Base-by-base conservation (phyloP, 2,329 filamentous ascomycete genomes). In the Drechslerella coelobrocha region DNA sequence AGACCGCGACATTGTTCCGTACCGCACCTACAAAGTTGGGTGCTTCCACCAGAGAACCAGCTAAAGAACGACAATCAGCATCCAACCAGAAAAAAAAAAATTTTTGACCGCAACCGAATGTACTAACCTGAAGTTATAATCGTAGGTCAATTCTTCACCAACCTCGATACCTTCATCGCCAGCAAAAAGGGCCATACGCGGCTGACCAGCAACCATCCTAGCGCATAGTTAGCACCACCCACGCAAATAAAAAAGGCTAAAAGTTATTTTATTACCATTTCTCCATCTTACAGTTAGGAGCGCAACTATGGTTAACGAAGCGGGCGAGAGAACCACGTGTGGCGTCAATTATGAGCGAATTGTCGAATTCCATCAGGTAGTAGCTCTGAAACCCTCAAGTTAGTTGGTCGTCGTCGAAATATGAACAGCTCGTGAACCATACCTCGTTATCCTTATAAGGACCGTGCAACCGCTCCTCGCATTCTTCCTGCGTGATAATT, bases 321-420 rank as follows among this genome's bases (percentile, higher is more conserved):
- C 94, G 89, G 76, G 94, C 93, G 79, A 97, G 96, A 74, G 91
- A 96, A 76, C 94, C 94, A 61, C 91, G 91, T 26, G 92, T 97
- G 31, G 93, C 94, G 81, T 99, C 94, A 74, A 99, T 96, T 76
- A 97, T 96, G 87, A 97, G 94, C 79, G 95, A 94, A 79, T 97
- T 92, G 77, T 97, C 92, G 78, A 97, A 97, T 61, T 91, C 92
- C 94, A 99, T 99, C 53, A 99, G 83, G 79, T 99, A 99, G 79
- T 96, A 97, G 80, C 92, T 96, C 90, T 96, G 75, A 10, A 47
- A n/a, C n/a, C 55, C 78, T 76, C 48, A 53, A 43, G 17, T 66
- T 51, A 66, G 55, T 9, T 41, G 24, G 5, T 55, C 53, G 48
- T 27, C 27, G 27, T 39, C 21, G 29, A 7, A 29, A 63, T 37